phyloP scores from a whole-genome alignment of 345 rosid species.

The Salix arbutifolia region DNA sequence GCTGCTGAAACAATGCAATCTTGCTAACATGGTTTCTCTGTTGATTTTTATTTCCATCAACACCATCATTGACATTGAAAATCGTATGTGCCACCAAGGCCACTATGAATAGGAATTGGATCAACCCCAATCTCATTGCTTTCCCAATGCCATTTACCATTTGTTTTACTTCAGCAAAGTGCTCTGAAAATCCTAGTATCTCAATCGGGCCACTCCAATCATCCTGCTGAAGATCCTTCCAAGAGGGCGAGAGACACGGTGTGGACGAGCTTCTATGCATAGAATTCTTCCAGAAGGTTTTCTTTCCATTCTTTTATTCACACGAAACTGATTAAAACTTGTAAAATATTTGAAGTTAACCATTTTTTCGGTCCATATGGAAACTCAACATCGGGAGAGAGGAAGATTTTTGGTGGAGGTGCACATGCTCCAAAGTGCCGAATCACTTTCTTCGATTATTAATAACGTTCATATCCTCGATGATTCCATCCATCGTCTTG shows the following conservation, averaged over 20 bases:
- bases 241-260: slow-evolving; percentile 42
- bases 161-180: slow-evolving; percentile 19
- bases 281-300: slow-evolving; percentile 4
- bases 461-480: background rate
- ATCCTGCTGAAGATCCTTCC: slow-evolving; percentile 33
- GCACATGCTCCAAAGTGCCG: background rate
- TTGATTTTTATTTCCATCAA: slow-evolving; percentile 18
- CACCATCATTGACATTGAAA: slow-evolving; percentile 36
- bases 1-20: slow-evolving; percentile 44
- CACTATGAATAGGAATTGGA: slow-evolving; percentile 33
- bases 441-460: background rate
- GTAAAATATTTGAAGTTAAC: too few relatives aligned
- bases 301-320: too few relatives aligned
- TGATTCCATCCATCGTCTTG: background rate
- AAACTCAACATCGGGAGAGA: too few relatives aligned
- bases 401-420: background rate
- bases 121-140: slow-evolving; percentile 33
- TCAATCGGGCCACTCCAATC: slow-evolving; percentile 40
- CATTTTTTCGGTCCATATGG: too few relatives aligned
- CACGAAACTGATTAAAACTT: too few relatives aligned
- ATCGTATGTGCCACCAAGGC: slow-evolving; percentile 42
- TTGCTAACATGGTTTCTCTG: slow-evolving; percentile 31
- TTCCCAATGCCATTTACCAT: slow-evolving; percentile 31
- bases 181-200: slow-evolving; percentile 33
- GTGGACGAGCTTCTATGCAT: slow-evolving; percentile 43